Percentiles rank a stretch among this genome's conserved stretches.
These are phyloP conservation scores for Chalciporus sp. DNA, from an alignment of 1,284 basidiomycete species.

Conservation along the genomic window DNA sequence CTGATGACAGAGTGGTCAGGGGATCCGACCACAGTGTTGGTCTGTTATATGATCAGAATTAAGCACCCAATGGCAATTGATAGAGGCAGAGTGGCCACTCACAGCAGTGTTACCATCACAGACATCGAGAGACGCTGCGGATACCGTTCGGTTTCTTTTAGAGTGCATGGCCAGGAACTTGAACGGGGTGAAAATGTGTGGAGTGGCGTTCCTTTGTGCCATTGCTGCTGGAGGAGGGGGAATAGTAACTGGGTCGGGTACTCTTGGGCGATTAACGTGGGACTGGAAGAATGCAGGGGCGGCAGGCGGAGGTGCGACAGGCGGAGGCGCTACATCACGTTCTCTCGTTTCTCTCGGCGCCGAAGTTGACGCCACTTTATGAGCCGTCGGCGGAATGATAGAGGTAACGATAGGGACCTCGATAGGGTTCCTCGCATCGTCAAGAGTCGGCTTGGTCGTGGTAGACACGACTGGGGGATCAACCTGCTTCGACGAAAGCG, in stretches of 20 bases:
- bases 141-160: conserved; percentile 65
- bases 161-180: conserved; percentile 51
- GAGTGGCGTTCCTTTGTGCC: conserved; percentile 42
- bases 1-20: conserved; percentile 71
- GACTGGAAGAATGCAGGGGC: conserved; percentile 14
- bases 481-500: conserved; percentile 33
- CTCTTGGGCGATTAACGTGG: conserved; percentile 30
- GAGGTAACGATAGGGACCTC: conserved; percentile 12
- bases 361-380: conserved; percentile 13
- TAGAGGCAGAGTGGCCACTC: conserved; percentile 32
- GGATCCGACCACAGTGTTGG: conserved; percentile 72
- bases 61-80: conserved; percentile 10
- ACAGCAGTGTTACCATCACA: conserved; percentile 72
- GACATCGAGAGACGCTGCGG: conserved; percentile 74
- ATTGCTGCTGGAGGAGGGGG: conserved; percentile 13
- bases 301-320: no score
- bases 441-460: conserved; percentile 21
- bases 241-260: conserved; percentile 31
- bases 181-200: conserved; percentile 61
- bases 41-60: conserved; percentile 36
- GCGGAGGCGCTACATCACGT: conserved; percentile 3
- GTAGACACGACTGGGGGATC: conserved; percentile 23
- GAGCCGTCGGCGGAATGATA: conserved; percentile 9
- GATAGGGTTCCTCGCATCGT: conserved; percentile 19
- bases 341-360: conserved; percentile 19